phyloP scores from a whole-genome alignment of 257 asterid species.

The Asclepias syriaca region DNA sequence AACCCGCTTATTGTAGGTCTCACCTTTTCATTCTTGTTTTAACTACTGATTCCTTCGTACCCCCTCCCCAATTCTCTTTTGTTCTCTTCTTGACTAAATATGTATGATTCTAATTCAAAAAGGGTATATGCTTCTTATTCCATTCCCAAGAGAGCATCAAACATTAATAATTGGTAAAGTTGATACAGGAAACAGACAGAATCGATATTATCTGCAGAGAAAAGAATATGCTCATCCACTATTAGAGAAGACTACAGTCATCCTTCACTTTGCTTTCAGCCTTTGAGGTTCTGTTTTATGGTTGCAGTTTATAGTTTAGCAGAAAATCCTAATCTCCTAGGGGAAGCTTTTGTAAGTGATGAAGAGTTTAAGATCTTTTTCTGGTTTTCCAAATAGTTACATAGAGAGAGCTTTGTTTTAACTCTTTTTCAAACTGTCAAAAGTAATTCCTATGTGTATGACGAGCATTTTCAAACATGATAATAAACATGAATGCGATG shows the following conservation, averaged over 20 bases:
- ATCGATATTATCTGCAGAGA: not conserved
- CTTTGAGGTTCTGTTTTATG: not conserved
- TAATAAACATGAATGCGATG: not conserved
- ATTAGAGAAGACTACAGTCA: not conserved
- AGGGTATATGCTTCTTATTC: not conserved
- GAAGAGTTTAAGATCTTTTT: not conserved
- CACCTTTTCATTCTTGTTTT: not conserved
- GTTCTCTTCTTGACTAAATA: not conserved
- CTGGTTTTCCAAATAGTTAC: not conserved
- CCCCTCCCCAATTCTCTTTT: not conserved
- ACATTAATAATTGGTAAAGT: not conserved
- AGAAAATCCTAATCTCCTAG: not conserved
- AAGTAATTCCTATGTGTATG: not conserved
- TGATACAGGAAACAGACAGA: not conserved
- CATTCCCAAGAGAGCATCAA: not conserved
- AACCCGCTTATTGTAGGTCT: conserved; percentile 67
- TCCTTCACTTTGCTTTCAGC: not conserved
- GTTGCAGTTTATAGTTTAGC: not conserved
- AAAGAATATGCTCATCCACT: not conserved
- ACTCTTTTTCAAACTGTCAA: not conserved
- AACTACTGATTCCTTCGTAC: not conserved
- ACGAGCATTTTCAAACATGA: not conserved
- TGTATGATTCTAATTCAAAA: not conserved
- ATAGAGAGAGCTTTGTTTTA: not conserved
- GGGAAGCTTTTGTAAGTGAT: not conserved